Evolutionary conservation across 129 eudicot species (phyloP), one percentile per base, ranked within the genome.

Genomic region (Artemisia argyi): DNA sequence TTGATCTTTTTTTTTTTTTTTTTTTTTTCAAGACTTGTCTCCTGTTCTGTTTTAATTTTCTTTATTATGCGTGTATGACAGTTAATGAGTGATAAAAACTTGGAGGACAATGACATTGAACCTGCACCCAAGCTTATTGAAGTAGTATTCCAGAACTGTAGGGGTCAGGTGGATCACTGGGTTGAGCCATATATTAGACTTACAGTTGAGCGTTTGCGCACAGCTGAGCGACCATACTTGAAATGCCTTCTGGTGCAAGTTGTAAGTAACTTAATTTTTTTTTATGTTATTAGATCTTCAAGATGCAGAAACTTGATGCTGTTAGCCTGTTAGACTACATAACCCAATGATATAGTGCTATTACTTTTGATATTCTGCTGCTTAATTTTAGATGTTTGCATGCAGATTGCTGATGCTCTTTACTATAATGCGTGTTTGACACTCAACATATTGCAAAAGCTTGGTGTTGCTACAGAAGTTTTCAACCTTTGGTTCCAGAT

Each of bases 121-220:
- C 90, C 98, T 52, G 98, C 98, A 83, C 98, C 98, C 49, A 92
- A 92, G 92, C 96, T 92, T 61, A 87, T 92, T 53, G 91, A 92
- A 83, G 96, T 92, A 39, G 79, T 89, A 50, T 87, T 92, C 73
- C 95, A 89, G 56, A 89, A 87, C 85, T 89, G 96, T 85, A 81
- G 84, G 81, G 98, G 96, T 12, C 95, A 85, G 76, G 98, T 89
- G 61, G 96, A 92, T 73, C 96, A 92, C 26, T 92, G 98, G 96
- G 92, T 87, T 76, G 98, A 92, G 73, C 98, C 98, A 13, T 92
- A 87, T 78, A 65, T 92, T 30, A 78, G 95, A 79, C 82, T 89
- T 47, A 68, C 95, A 0, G 81, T 89, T 59, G 98, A 92, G 77
- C 92, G 98, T 47, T 68, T 92, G 79, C 95, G 85, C 16, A 80